Evolutionary conservation across 805 yeast genomes (phyloP), one percentile per base, ranked within the genome.

Genomic region (Lachancea nothofagi): DNA sequence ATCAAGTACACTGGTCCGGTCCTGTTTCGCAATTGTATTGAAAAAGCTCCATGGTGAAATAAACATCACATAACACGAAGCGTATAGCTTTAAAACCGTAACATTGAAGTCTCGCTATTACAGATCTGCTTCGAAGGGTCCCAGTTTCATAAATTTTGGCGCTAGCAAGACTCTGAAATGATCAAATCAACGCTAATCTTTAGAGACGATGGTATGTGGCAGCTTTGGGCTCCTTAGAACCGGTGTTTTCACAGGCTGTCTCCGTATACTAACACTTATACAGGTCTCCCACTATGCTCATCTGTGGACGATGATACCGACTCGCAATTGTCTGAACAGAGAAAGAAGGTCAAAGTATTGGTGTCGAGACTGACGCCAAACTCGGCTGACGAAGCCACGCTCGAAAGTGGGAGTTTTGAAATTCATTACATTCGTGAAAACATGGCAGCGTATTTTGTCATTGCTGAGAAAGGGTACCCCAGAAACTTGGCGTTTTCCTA

Each of bases 401-500:
- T 89, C 40, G 95, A 85, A 50, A 75, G 86, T 38, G 90, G 87
- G 3, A 59, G 66, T 23, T 83, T 72, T 65, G 78, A 78, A 29
- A 83, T 89, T 32, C 78, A 88, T 61, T 90, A 90, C 57, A 62
- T 85, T 31, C 72, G 82, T 36, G 59, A 65, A 24, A 70, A 79
- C 48, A 69, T 71, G n/a, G 76, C 90, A 36, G 73, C 85, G 28
- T 90, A 87, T 61, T 67, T 90, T 50, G 80, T 82, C 46, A 81
- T 93, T 33, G 77, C 88, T 44, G 93, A 84, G 35, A 69, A 70
- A 46, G 72, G 83, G 18, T 93, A 87, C 55, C 96, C 97, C 1
- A 72, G 94, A 48, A 87, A 86, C 53, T 70, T 90, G 44, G 95
- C 95, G 10, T 89, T 89, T 52, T 80, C 95, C 29, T 90, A 87